Evolutionary conservation across 179 eudicot genomes (phyloP).

Genomic region (Beta lomatogona): DNA sequence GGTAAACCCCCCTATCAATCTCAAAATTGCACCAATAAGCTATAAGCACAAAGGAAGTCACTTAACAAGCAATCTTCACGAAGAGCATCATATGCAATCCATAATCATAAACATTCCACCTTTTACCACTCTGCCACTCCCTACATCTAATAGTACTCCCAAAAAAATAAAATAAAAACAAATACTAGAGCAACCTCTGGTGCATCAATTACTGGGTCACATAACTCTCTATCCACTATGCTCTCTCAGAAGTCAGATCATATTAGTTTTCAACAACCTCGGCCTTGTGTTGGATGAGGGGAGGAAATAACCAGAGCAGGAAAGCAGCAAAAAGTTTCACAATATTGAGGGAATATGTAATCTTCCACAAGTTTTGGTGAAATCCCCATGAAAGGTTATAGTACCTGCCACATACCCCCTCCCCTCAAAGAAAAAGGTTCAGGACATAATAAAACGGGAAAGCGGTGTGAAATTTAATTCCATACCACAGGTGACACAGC

Average conservation of each 20-base stretch:
- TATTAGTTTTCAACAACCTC: background rate
- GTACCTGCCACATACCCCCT: background rate
- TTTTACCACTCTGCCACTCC: background rate
- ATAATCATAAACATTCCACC: background rate
- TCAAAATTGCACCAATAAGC: too few relatives aligned
- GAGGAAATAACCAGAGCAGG: background rate
- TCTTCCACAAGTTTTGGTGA: background rate
- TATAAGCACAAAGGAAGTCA: too few relatives aligned
- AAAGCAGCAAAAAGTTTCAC: background rate
- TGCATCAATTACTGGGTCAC: background rate
- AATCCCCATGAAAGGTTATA: background rate
- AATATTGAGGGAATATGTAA: background rate
- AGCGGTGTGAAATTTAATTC: background rate
- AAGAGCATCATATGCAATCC: too few relatives aligned
- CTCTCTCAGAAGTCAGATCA: background rate
- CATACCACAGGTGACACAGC: background rate
- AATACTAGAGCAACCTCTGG: background rate
- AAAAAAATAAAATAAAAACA: background rate
- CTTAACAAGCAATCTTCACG: too few relatives aligned
- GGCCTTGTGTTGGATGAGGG: background rate
- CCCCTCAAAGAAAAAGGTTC: background rate
- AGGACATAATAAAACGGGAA: background rate
- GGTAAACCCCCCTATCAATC: too few relatives aligned
- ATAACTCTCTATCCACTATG: background rate
- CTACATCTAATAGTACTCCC: background rate